Conservation (phyloP, 139 green algal genomes). For the Coelastrella sp. region DNA sequence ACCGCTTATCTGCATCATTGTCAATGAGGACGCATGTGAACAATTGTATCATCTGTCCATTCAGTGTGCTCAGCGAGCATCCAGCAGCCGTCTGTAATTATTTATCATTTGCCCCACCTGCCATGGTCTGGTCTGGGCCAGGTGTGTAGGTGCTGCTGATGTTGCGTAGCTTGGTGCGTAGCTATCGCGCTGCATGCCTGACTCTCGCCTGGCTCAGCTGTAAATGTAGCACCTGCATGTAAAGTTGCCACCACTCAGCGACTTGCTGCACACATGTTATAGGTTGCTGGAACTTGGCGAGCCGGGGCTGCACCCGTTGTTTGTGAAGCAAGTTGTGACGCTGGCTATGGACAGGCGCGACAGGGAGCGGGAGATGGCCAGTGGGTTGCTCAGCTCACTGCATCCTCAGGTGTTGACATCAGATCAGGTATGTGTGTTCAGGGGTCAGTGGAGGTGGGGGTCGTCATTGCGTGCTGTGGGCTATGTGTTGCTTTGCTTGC, state of each 20-base stretch:
- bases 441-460: too few species aligned
- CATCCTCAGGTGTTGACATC: slow-evolving; percentile 63
- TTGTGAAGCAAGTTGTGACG: slow-evolving; percentile 88
- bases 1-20: neutral
- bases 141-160: too few species aligned
- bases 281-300: slow-evolving; percentile 81
- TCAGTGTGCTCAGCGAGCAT: neutral
- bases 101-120: too few species aligned
- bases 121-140: too few species aligned
- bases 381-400: slow-evolving; percentile 81
- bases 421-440: slow-evolving; percentile 49
- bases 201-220: too few species aligned
- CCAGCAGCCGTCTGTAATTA: neutral
- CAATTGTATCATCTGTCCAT: neutral
- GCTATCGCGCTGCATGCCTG: too few species aligned
- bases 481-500: neutral
- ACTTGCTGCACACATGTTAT: neutral
- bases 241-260: too few species aligned
- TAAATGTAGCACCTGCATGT: too few species aligned
- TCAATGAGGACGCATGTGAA: neutral
- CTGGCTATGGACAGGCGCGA: slow-evolving; percentile 87
- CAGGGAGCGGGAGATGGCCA: slow-evolving; percentile 87
- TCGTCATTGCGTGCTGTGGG: neutral
- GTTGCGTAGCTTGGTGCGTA: too few species aligned
- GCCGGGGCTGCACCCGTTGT: slow-evolving; percentile 90